Evolutionary conservation across 495 filamentous ascomycete genomes (phyloP), one percentile per base, ranked within the genome.

Genomic region (Hyaloscypha finlandica): DNA sequence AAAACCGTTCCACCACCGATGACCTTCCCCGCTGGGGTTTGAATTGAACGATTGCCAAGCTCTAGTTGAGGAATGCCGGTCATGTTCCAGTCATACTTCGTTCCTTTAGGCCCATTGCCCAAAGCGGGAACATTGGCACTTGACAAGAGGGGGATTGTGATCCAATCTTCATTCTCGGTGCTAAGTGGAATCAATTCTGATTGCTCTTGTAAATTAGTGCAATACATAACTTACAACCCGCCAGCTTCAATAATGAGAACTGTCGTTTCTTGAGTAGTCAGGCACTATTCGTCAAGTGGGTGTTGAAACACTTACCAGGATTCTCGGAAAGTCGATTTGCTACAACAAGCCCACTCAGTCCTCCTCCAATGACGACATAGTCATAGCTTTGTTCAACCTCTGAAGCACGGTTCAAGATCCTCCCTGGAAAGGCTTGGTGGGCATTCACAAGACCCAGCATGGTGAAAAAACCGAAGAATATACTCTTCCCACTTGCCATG

Each of bases 1-100:
- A 85, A 64, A 33, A 80, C 77, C 16, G 74, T 80, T n/a, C 81
- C 78, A 0, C 82, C 82, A 6, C 83, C 82, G 8, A 81, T 74
- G 53, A 74, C 81, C 52, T 75, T 79, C 14, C 81, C 80, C 20
- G 76, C 75, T 14, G 71, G 73, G 22, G 81, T 77, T 8, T 64
- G 61, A 5, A 77, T 76, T 1, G 77, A 67, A 9, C 70, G 65
- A 30, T 75, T 74, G 42, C 80, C 76, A 4, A 85, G 78, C n/a
- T 74, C 78, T 20, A 60, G 59, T 59, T 82, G 77, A 19, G 75
- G 74, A 4, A 70, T 63, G 52, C 66, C 64, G 32, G 56, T 73
- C 29, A 75, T 75, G 31, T 72, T 69, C 70, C 74, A 78, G 19
- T 62, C 60, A 20, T 62, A 62, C 29, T 48, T 29, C 12, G 60